A percentile compares a stretch with the other conserved stretches of the same genome.
These are phyloP conservation scores for Phaeosphaeriaceae sp. DNA, from an alignment of 2,329 filamentous ascomycete species.

Conservation along the genomic window DNA sequence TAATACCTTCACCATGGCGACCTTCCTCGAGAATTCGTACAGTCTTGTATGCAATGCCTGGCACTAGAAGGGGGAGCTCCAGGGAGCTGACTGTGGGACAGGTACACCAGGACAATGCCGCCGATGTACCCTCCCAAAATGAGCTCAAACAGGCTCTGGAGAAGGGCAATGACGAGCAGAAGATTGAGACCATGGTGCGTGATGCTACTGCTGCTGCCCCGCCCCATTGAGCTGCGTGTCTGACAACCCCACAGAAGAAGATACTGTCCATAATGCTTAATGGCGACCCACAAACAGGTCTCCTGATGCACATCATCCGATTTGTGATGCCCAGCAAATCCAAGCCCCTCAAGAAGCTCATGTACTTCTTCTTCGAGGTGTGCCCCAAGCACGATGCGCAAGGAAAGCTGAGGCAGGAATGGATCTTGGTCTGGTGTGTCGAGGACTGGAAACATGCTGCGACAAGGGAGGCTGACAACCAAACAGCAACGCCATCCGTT, in stretches of 20 bases:
- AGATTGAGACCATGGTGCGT: constrained; percentile 75
- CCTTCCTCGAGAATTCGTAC: constrained; percentile 93
- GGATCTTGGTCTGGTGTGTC: constrained; percentile 94
- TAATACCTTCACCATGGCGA: constrained; percentile 74
- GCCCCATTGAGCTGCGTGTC: constrained; percentile 55
- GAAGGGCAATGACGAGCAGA: constrained; percentile 91
- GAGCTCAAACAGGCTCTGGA: constrained; percentile 93
- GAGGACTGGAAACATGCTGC: constrained; percentile 14
- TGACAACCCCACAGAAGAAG: constrained; percentile 66
- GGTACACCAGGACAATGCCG: constrained; percentile 94
- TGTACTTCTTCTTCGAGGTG: constrained; percentile 99
- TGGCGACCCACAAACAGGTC: constrained; percentile 90
- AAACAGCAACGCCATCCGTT: constrained; percentile 91
- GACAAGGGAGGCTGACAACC: constrained; percentile 27
- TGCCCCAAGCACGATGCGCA: constrained; percentile 92
- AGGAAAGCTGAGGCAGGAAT: constrained; percentile 98
- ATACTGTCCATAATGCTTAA: constrained; percentile 98
- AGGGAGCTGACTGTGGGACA: constrained; percentile 41
- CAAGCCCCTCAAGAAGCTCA: constrained; percentile 94
- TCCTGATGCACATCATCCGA: constrained; percentile 99
- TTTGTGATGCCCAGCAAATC: constrained; percentile 99
- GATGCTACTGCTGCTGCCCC: constrained; percentile 30
- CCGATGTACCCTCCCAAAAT: constrained; percentile 87
- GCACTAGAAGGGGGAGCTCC: constrained; percentile 29
- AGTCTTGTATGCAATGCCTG: constrained; percentile 69